A percentile compares a stretch with the other conserved stretches of the same genome.
Conservation (phyloP, 306 rosid genomes). For the Glycine soja region DNA sequence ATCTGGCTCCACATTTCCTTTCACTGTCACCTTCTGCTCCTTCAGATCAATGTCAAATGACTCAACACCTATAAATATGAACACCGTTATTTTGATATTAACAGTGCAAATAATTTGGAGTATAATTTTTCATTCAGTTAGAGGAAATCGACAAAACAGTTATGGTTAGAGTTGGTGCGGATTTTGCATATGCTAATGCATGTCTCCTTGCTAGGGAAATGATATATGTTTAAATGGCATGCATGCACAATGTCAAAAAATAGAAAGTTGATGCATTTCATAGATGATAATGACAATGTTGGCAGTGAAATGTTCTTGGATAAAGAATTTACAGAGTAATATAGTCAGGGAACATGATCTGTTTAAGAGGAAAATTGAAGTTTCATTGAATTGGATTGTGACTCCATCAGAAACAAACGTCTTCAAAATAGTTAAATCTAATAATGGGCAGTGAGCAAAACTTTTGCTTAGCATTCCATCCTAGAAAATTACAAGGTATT, state of each 20-base stretch:
- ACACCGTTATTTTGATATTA: slow-evolving; percentile 5
- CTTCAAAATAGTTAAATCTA: neutral
- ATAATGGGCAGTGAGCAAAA: too few species aligned
- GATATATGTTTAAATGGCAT: neutral
- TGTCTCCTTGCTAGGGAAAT: neutral
- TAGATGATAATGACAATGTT: neutral
- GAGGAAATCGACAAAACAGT: neutral
- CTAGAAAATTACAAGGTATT: neutral
- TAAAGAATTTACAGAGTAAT: neutral
- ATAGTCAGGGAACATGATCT: neutral
- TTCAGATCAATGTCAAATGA: slow-evolving; percentile 76
- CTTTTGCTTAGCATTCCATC: too few species aligned
- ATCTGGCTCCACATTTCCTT: slow-evolving; percentile 67
- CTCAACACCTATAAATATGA: slow-evolving; percentile 67
- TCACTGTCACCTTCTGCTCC: slow-evolving; percentile 87
- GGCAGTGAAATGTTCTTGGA: neutral
- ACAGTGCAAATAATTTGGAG: neutral
- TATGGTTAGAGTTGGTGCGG: neutral
- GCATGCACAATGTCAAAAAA: neutral
- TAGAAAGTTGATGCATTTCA: neutral
- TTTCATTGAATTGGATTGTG: slow-evolving; percentile 15
- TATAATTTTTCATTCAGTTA: too few species aligned
- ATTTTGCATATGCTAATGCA: neutral
- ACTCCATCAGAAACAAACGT: neutral
- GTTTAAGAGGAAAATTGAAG: neutral